Percentiles rank a stretch among this genome's conserved stretches.
These are phyloP conservation scores for Pterocarpus santalinus DNA, from an alignment of 306 rosid species.

Conservation along the genomic window DNA sequence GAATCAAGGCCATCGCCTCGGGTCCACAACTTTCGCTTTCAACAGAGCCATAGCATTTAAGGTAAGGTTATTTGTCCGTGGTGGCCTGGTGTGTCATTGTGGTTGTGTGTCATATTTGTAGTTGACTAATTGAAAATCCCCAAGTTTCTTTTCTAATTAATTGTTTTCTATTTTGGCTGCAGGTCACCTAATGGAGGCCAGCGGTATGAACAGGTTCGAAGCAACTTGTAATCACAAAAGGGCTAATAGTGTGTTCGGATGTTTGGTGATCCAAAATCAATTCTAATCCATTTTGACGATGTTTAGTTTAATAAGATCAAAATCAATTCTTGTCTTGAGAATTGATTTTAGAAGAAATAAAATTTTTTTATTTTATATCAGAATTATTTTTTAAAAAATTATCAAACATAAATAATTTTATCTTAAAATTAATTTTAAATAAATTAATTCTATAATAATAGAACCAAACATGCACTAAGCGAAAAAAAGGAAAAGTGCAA, in stretches of 20 bases:
- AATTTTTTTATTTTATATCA: too few species aligned
- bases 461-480: not conserved
- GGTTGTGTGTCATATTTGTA: not conserved
- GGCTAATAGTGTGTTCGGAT: too few species aligned
- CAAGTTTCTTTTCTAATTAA: not conserved
- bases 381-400: too few species aligned
- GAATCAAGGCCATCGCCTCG: not conserved
- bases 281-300: too few species aligned
- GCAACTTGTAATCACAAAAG: not conserved
- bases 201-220: conserved; percentile 14
- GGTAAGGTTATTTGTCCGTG: not conserved
- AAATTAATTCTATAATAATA: too few species aligned
- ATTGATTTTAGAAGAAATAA: too few species aligned
- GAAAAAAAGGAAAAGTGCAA: not conserved
- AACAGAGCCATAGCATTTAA: not conserved
- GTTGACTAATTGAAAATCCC: not conserved
- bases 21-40: conserved; percentile 38
- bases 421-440: too few species aligned
- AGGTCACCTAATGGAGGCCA: not conserved
- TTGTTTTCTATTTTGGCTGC: not conserved
- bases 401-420: too few species aligned
- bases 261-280: too few species aligned
- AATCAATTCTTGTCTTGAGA: too few species aligned
- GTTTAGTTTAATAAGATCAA: too few species aligned
- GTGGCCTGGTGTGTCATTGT: not conserved